Percentiles rank a stretch among this genome's conserved stretches.
phyloP scores from a whole-genome alignment of 345 rosid genomes.

The Raphanus sativus region DNA sequence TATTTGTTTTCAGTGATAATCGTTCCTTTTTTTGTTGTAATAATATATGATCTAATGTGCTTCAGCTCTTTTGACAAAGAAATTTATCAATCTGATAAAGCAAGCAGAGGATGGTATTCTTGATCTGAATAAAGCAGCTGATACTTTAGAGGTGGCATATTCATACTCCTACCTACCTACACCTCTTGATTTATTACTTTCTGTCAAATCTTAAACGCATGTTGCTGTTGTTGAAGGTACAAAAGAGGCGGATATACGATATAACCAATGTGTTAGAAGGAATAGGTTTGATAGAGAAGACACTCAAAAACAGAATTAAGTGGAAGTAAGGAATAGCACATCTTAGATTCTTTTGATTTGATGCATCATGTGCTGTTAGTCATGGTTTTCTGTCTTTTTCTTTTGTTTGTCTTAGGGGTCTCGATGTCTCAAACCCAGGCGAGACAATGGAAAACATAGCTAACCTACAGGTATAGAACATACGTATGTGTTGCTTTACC shows the following conservation, averaged over 20 bases:
- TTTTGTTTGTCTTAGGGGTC: constrained; percentile 60
- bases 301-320: constrained; percentile 91
- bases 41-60: constrained; percentile 13
- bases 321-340: constrained; percentile 71
- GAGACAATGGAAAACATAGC: constrained; percentile 68
- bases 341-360: constrained; percentile 20
- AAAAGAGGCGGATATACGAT: constrained; percentile 97
- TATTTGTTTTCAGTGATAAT: neutral
- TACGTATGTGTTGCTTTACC: neutral
- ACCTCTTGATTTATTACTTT: neutral
- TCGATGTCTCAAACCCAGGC: constrained; percentile 84
- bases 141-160: constrained; percentile 75
- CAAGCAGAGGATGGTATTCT: constrained; percentile 96
- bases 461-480: constrained; percentile 70
- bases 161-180: neutral
- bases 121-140: constrained; percentile 94
- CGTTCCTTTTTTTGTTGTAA: neutral
- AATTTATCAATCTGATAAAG: constrained; percentile 91
- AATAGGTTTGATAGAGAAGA: constrained; percentile 96
- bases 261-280: constrained; percentile 99
- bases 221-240: constrained; percentile 59
- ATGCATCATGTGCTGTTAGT: constrained; percentile 12
- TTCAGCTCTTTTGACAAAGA: constrained; percentile 92
- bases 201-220: constrained; percentile 15
- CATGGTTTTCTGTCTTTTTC: constrained; percentile 20